A percentile compares a stretch with the other conserved stretches of the same genome.
phyloP scores from a whole-genome alignment of 768 basidiomycete genomes.

The Termitomyces sp. region DNA sequence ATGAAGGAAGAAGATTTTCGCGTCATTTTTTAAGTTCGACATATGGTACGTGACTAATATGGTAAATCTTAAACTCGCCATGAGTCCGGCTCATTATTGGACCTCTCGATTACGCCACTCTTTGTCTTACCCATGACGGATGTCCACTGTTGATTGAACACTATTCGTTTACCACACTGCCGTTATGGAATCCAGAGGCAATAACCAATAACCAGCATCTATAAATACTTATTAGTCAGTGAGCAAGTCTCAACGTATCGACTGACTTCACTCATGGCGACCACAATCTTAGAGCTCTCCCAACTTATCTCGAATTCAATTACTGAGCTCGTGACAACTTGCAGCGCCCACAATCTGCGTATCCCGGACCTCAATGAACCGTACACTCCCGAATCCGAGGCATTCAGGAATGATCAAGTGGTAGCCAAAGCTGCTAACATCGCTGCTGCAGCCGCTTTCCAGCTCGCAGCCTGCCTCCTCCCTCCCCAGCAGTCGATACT shows the following conservation, averaged over 20 bases:
- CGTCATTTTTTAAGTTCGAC: too few relatives aligned
- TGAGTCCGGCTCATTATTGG: not conserved
- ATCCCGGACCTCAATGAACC: conserved; percentile 23
- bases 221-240: not conserved
- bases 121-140: not conserved
- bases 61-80: not conserved
- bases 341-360: conserved; percentile 9
- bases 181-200: not conserved
- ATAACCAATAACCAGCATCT: too few relatives aligned
- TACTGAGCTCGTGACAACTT: conserved; percentile 18
- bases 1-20: not conserved
- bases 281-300: conserved; percentile 10
- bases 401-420: conserved; percentile 20
- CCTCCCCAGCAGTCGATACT: conserved; percentile 21
- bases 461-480: conserved; percentile 23
- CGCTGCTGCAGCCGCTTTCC: conserved; percentile 26
- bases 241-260: not conserved
- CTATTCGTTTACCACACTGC: not conserved
- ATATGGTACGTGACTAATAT: not conserved
- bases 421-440: conserved; percentile 24
- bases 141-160: not conserved
- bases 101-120: not conserved
- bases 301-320: conserved; percentile 16
- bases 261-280: conserved; percentile 1
- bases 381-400: conserved; percentile 19